phyloP scores from a whole-genome alignment of 106 monocot genomes.

The Dendrobium officinale region DNA sequence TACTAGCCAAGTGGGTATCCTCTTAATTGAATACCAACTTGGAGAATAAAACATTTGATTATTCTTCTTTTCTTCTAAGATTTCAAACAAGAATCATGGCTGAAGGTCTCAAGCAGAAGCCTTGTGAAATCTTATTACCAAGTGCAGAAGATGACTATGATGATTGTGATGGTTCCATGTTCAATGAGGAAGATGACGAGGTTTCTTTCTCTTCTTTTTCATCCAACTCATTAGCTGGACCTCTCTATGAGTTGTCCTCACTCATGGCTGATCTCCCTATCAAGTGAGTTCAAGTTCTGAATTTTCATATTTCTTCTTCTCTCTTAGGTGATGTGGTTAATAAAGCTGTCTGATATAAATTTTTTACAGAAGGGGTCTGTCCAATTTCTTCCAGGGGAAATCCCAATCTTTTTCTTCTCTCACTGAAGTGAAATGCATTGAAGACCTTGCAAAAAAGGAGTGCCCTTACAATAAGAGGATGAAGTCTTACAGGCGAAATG shows the following conservation, averaged over 20 bases:
- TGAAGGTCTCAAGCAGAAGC: background rate
- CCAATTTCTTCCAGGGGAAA: conserved; percentile 44
- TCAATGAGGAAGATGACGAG: background rate
- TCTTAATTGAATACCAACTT: too few relatives aligned
- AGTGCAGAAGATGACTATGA: background rate
- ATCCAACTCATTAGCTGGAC: background rate
- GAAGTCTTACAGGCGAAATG: conserved; percentile 29
- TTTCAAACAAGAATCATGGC: background rate
- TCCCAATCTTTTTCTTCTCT: conserved; percentile 51
- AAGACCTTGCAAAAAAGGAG: conserved; percentile 43
- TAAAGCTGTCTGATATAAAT: background rate
- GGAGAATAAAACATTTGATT: too few relatives aligned
- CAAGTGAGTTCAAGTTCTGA: background rate
- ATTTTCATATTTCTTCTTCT: background rate
- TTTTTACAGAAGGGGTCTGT: conserved; percentile 43
- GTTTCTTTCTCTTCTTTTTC: background rate
- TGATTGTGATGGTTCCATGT: background rate
- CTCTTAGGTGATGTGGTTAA: background rate
- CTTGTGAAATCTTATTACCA: background rate
- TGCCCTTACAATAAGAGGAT: conserved; percentile 23
- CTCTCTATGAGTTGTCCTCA: background rate
- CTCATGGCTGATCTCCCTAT: conserved; percentile 2
- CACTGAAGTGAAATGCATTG: conserved; percentile 23
- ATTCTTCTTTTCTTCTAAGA: background rate
- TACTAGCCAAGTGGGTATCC: too few relatives aligned